Evolutionary conservation across 148 eudicot genomes (phyloP), one percentile per base, ranked within the genome.

Genomic region (Rhododendron ferrugineum): DNA sequence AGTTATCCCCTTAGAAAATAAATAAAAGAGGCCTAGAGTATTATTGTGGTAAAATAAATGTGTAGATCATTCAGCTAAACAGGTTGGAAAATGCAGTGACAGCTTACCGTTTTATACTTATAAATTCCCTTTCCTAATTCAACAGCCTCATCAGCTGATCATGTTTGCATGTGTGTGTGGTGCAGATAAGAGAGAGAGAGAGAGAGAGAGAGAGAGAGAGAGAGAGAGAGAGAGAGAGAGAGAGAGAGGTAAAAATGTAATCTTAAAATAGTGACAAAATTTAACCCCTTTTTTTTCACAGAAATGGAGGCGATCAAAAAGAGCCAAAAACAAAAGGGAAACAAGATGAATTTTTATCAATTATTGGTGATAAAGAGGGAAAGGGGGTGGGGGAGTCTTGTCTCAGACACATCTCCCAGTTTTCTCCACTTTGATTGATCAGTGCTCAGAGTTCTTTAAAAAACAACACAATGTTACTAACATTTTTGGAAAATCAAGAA

Each of bases 361-460:
- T 87, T 85, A 87, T 85, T 87, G 89, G 22, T 83, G 86, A 82
- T 82, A 83, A 85, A 89, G 86, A 85, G 85, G 87, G 82, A 87
- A 84, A 34, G 13, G 11, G 30, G 20, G 1, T 18, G 52, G 80
- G 83, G 85, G 87, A 79, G 85, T 86, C 90, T 85, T 84, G 84
- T 82, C 85, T 84, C 85, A 73, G 4, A 75, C 85, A 56, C n/a
- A 6, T 46, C 85, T 52, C 80, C 1, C 75, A 76, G n/a, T n/a
- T 73, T 76, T 82, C 82, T 82, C 78, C 82, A 82, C 85, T 68
- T 46, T 22, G 78, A 47, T 72, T 83, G 30, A 70, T 70, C 40
- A 30, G 52, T 83, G 44, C 37, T 83, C 78, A 46, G 28, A 26
- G 15, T 13, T 23, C 9, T 22, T 34, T 8, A 30, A 34, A 56